Evolutionary conservation across 208 protist genomes (phyloP), one percentile per base, ranked within the genome.

Genomic region (Acanthamoeba castellanii): DNA sequence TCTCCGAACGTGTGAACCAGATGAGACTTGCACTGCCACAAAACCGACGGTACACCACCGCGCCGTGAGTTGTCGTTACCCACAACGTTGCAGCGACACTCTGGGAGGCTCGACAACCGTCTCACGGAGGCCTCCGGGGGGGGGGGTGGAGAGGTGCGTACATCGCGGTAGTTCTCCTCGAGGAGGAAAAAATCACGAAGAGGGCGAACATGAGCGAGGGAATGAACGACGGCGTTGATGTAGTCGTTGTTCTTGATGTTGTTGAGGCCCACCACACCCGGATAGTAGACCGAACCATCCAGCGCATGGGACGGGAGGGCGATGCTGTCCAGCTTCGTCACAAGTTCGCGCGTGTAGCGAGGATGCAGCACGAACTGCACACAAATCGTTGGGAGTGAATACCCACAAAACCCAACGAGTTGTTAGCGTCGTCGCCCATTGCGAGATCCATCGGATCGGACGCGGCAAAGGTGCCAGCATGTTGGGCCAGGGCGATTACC

Each of bases 181-280:
- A 96, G 32, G 6, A 98, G 64, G 64, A 98, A 96, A 90, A 97
- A 98, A 70, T 98, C 89, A 50, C 98, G 92, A 34, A 98, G 68
- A 0, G 93, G 76, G 25, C 87, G 55, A 3, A 98, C 89, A 88
- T 87, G 82, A 3, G 55, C 70, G 2, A 98, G 94, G 5, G 96
- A 68, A 93, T 98, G 98, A 25, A 98, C 61, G 5, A 97, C 93
- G 27, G 97, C 97, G 94, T 98, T 98, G 27, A 98, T 61, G 74
- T 96, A 98, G 22, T 98, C 96, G 32, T 96, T 98, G n/a, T 95
- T 85, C 61, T 98, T 98, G 78, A 99, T 97, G 94, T 99, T 98
- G 95, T 99, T 99, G 8, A 99, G 81, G 45, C 98, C 98, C 57
- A 98, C 93, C 6, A 98, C 90, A n/a, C 98, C 96, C 13, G 96